These are phyloP conservation scores for Dactylellina haptotyla DNA, from an alignment of 2,329 filamentous ascomycete species.

Conservation along the genomic window DNA sequence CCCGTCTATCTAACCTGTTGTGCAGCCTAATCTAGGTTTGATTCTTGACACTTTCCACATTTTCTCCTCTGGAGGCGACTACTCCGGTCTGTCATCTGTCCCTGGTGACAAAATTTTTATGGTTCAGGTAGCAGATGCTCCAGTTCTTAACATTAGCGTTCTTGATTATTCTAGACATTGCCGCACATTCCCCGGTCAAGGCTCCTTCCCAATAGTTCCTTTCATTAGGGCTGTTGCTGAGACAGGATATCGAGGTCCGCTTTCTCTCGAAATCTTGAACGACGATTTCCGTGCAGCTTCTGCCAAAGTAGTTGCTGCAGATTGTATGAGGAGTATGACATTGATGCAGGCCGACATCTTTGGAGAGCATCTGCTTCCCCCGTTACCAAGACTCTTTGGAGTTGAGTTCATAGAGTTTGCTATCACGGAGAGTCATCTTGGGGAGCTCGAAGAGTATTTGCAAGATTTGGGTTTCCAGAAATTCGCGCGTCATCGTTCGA, in stretches of 20 bases:
- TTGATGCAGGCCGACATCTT: slow-evolving; percentile 53
- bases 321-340: slow-evolving; percentile 54
- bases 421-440: slow-evolving; percentile 52
- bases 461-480: slow-evolving; percentile 54
- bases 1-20: slow-evolving; percentile 40
- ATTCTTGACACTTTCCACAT: slow-evolving; percentile 56
- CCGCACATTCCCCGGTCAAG: slow-evolving; percentile 55
- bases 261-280: slow-evolving; percentile 55
- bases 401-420: slow-evolving; percentile 56
- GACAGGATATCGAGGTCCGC: slow-evolving; percentile 54
- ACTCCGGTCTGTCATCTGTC: slow-evolving; percentile 52
- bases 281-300: slow-evolving; percentile 55
- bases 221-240: slow-evolving; percentile 54
- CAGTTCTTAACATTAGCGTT: slow-evolving; percentile 55
- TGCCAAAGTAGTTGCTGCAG: slow-evolving; percentile 50
- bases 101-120: slow-evolving; percentile 56
- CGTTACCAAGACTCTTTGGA: slow-evolving; percentile 49
- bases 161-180: slow-evolving; percentile 56
- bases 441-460: slow-evolving; percentile 50
- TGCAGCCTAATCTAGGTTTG: slow-evolving; percentile 55
- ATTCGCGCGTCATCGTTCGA: slow-evolving; percentile 50
- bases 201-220: slow-evolving; percentile 54
- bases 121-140: slow-evolving; percentile 55
- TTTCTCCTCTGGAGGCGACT: slow-evolving; percentile 55
- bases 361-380: slow-evolving; percentile 54